Conservation (phyloP, 352 stramenopile species). For the Phytophthora ramorum region DNA sequence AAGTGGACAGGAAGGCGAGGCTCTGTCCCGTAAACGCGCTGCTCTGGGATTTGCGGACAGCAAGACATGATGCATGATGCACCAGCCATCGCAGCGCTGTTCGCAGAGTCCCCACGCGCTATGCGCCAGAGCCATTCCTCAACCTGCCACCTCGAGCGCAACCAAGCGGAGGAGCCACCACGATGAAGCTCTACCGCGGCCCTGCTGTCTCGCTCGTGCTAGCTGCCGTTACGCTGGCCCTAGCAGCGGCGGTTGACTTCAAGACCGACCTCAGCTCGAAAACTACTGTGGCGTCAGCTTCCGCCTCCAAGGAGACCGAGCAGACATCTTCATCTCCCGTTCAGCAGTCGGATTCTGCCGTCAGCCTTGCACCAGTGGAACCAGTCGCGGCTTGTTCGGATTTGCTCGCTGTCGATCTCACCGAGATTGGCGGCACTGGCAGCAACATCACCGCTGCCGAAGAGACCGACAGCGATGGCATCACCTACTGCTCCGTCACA, state of each 20-base stretch:
- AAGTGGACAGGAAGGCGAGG: no score
- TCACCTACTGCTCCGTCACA: constrained; percentile 42
- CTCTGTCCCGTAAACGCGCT: no score
- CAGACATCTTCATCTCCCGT: constrained; percentile 5
- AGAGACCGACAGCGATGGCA: constrained; percentile 32
- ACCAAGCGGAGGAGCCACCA: not conserved
- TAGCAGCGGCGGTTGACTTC: constrained; percentile 15
- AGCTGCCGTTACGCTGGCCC: not conserved
- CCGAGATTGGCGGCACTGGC: constrained; percentile 29
- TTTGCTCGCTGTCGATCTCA: constrained; percentile 36
- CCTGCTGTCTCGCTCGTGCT: not conserved
- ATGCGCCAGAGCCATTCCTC: constrained; percentile 1
- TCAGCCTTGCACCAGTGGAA: constrained; percentile 29
- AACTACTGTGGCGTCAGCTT: not conserved
- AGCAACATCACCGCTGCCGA: constrained; percentile 32
- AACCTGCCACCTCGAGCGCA: constrained; percentile 15
- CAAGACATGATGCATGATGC: not conserved
- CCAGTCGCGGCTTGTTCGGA: constrained; percentile 33
- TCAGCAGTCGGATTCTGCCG: constrained; percentile 14
- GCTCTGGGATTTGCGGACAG: not conserved
- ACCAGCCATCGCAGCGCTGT: not conserved
- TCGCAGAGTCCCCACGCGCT: not conserved
- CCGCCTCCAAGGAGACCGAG: not conserved
- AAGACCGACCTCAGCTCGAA: constrained; percentile 8
- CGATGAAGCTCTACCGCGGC: constrained; percentile 17